These are phyloP conservation scores for Mortierella sp. DNA, from an alignment of 371 early-diverging fungal species.

Conservation along the genomic window DNA sequence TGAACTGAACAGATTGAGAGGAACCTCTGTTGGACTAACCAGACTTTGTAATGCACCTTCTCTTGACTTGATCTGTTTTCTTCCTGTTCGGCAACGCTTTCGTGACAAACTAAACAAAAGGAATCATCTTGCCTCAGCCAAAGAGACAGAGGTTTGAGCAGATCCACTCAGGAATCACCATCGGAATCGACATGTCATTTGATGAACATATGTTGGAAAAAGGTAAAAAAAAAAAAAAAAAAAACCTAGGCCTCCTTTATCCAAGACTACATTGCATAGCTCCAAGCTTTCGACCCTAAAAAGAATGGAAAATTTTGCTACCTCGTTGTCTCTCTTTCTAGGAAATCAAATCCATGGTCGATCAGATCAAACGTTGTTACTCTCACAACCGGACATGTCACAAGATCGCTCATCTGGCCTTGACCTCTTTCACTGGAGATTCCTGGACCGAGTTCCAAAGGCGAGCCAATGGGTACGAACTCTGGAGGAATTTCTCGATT, in stretches of 20 bases:
- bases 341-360: conserved; percentile 74
- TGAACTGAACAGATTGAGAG: too few species aligned
- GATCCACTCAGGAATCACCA: conserved; percentile 54
- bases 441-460: conserved; percentile 42
- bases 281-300: not conserved
- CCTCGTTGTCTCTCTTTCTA: conserved; percentile 35
- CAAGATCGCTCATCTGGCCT: conserved; percentile 56
- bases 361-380: conserved; percentile 77
- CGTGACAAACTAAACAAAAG: conserved; percentile 16
- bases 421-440: conserved; percentile 60
- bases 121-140: conserved; percentile 27
- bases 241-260: not conserved
- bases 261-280: conserved; percentile 5
- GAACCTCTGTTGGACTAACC: not conserved
- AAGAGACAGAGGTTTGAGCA: conserved; percentile 49
- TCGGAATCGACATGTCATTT: conserved; percentile 82
- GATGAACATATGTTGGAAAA: conserved; percentile 81
- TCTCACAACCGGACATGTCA: conserved; percentile 67
- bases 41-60: not conserved
- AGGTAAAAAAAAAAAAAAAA: conserved; percentile 65
- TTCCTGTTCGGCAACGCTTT: too few species aligned
- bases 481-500: conserved; percentile 55
- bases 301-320: conserved; percentile 22
- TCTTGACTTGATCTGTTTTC: too few species aligned
- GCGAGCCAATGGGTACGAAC: conserved; percentile 54